Base-by-base conservation (phyloP, 768 basidiomycete species). In the Boletus vinaceobasis region DNA sequence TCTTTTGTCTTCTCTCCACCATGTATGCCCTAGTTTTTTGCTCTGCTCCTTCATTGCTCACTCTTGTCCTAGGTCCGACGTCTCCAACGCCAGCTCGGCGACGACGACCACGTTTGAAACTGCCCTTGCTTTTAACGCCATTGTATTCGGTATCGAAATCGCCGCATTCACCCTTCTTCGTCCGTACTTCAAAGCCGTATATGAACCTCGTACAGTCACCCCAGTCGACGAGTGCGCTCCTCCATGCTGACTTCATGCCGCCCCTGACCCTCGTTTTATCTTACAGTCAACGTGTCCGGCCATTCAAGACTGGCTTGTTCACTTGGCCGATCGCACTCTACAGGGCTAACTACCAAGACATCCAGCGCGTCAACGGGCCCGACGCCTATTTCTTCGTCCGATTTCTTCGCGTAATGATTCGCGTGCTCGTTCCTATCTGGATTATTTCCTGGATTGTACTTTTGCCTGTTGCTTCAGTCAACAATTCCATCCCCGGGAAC, bases 321-420 rank as follows among this genome's bases (percentile, higher is more conserved):
- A 65, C 77, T 33, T 95, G 91, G 92, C 87, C 88, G 2, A 55
- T 79, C 19, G 77, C 82, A 1, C 70, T 94, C 19, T 85, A 74
- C 71, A 76, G 74, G 2, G 78, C 86, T 2, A 81, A 92, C 64
- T 83, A 85, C 63, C 72, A 72, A 29, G 78, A 76, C 23, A 83
- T 91, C 53, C 79, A 84, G 55, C 73, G 75, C 40, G 78, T 81
- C 40, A 94, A 93, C 58, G 93, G 93, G 27, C 76, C 89, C 54
- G 96, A 98, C 68, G 90, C 93, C 15, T 99, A 96, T 74, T 87
- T 95, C 66, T 99, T 90, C 62, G 86, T 97, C 43, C 88, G 93
- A 50, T 98, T 90, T 70, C 77, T 91, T 29, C 83, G 87, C 46
- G 85, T 98, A 78, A 88, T 97, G 83, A 68, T 84, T 47, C 81